A percentile compares a stretch with the other conserved stretches of the same genome.
Conservation (phyloP, 805 yeast genomes). For the Myxozyma kluyveri region DNA sequence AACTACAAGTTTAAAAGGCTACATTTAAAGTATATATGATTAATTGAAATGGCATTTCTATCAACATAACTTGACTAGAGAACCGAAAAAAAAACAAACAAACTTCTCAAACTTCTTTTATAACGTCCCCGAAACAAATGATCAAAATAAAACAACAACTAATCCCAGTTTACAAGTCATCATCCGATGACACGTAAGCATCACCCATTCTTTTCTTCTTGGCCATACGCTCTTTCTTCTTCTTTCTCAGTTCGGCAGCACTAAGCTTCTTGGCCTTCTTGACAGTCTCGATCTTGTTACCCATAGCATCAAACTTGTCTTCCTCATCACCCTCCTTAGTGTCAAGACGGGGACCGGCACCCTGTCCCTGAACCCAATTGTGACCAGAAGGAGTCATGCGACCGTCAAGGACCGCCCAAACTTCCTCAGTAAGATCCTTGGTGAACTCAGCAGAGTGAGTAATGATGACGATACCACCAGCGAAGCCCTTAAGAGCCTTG, state of each 20-base stretch:
- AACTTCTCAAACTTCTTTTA: too few species aligned
- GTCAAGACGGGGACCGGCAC: slow-evolving; percentile 99
- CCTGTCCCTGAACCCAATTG: slow-evolving; percentile 99
- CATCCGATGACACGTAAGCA: slow-evolving; percentile 97
- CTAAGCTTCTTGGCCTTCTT: slow-evolving; percentile 97
- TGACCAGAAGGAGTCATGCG: slow-evolving; percentile 99
- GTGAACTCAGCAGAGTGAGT: slow-evolving; percentile 99
- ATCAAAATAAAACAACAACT: neutral
- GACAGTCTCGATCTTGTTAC: slow-evolving; percentile 96
- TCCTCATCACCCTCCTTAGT: slow-evolving; percentile 84
- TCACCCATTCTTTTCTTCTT: slow-evolving; percentile 99
- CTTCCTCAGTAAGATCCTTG: slow-evolving; percentile 98
- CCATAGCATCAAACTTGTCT: slow-evolving; percentile 99
- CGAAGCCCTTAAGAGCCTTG: slow-evolving; percentile 97
- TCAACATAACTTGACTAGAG: neutral
- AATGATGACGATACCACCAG: slow-evolving; percentile 99
- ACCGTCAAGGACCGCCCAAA: slow-evolving; percentile 99
- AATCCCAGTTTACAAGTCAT: slow-evolving; percentile 56
- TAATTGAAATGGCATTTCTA: neutral
- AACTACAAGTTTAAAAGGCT: too few species aligned
- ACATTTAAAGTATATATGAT: too few species aligned
- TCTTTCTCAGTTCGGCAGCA: slow-evolving; percentile 99
- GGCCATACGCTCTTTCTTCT: slow-evolving; percentile 99
- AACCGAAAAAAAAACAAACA: neutral
- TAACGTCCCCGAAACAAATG: slow-evolving; percentile 1